These are phyloP conservation scores for Triticum aestivum DNA, from an alignment of 176 grass and related monocot genomes.

Conservation along the genomic window DNA sequence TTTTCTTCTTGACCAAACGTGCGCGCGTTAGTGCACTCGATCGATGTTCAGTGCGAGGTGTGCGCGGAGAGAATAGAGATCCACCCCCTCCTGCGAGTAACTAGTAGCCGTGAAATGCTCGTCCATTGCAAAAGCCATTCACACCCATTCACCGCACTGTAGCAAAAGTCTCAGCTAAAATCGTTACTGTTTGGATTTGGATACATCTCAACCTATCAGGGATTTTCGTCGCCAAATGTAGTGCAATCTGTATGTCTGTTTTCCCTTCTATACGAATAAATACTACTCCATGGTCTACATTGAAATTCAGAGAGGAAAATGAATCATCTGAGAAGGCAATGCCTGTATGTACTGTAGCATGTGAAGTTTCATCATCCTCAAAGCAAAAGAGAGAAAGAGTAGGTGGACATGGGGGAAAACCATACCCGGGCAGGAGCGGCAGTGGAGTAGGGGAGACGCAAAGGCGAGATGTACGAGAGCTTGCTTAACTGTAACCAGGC, in stretches of 20 bases:
- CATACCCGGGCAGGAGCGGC: no score
- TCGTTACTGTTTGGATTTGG: background rate
- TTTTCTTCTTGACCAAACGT: background rate
- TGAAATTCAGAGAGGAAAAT: background rate
- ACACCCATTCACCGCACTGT: no score
- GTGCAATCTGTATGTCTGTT: background rate
- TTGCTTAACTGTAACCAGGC: background rate
- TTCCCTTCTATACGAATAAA: background rate
- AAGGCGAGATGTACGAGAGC: background rate
- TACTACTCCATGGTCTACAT: background rate
- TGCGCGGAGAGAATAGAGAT: background rate
- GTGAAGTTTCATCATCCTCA: background rate
- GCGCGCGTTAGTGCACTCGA: background rate
- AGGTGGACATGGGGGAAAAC: background rate
- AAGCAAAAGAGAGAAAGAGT: background rate
- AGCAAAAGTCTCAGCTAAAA: no score
- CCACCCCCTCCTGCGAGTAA: no score
- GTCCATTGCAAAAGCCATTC: no score
- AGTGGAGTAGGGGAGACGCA: conserved; percentile 2
- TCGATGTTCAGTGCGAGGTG: background rate
- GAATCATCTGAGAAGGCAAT: no score
- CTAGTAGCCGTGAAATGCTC: no score
- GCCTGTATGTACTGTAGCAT: no score
- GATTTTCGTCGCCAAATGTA: background rate
- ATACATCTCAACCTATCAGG: background rate